Percentiles rank a stretch among this genome's conserved stretches.
Evolutionary conservation across 1,139 yeast species (phyloP).

Genomic region (Saccharomycopsis crataegensis): DNA sequence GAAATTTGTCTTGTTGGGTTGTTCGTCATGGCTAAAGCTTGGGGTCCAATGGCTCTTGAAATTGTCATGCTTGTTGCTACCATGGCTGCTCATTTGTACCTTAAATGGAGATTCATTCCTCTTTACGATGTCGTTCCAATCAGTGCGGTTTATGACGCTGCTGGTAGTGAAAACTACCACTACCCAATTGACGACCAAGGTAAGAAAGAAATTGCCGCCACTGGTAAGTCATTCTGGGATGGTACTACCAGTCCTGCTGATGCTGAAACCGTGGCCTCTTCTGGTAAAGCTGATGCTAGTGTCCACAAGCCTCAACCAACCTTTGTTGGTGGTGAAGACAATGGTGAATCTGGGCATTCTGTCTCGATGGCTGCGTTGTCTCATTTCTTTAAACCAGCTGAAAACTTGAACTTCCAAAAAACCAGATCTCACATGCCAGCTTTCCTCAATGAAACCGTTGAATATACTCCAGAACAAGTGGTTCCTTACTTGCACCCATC

Average conservation of each 20-base stretch:
- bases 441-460: conserved; percentile 29
- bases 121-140: conserved; percentile 66
- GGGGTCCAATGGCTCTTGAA: conserved; percentile 87
- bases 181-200: conserved; percentile 62
- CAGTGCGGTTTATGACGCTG: conserved; percentile 55
- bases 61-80: conserved; percentile 59
- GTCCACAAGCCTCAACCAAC: not conserved
- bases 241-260: conserved; percentile 14
- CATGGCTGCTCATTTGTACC: conserved; percentile 51
- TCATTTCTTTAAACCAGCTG: conserved; percentile 31
- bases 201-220: conserved; percentile 42
- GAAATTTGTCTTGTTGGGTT: conserved; percentile 80
- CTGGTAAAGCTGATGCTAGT: conserved; percentile 21
- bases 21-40: conserved; percentile 84
- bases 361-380: conserved; percentile 24
- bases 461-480: conserved; percentile 25
- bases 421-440: conserved; percentile 30
- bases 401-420: conserved; percentile 28
- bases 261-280: conserved; percentile 17
- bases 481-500: conserved; percentile 54
- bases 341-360: conserved; percentile 12
- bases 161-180: conserved; percentile 37
- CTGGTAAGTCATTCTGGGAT: conserved; percentile 34
- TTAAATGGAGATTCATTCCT: conserved; percentile 52
- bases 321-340: conserved; percentile 12